Evolutionary conservation across 306 rosid genomes (phyloP).

Genomic region (Citrullus amarus): DNA sequence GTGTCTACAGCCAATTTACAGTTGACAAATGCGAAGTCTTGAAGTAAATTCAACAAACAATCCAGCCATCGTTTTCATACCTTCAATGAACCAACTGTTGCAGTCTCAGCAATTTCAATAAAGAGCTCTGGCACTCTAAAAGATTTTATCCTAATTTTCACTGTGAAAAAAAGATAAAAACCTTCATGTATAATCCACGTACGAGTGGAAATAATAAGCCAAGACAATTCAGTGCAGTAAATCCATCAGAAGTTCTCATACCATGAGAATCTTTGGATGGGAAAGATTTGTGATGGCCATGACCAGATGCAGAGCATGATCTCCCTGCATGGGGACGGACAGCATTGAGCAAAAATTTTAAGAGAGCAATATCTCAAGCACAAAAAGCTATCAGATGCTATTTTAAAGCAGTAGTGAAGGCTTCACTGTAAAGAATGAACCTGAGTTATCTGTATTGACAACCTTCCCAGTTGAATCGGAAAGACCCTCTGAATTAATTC

Average conservation of each 20-base stretch:
- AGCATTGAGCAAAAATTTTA: constrained; percentile 13
- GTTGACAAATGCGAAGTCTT: neutral
- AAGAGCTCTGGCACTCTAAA: constrained; percentile 90
- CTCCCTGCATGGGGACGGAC: constrained; percentile 30
- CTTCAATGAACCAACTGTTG: constrained; percentile 83
- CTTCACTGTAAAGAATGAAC: constrained; percentile 5
- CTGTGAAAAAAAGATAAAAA: constrained; percentile 36
- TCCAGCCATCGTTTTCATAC: constrained; percentile 17
- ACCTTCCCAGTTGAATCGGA: constrained; percentile 32
- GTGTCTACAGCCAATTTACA: neutral
- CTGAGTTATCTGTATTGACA: constrained; percentile 31
- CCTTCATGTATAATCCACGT: constrained; percentile 12
- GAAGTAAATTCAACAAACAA: neutral
- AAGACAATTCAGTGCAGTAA: constrained; percentile 21
- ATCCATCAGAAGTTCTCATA: constrained; percentile 32
- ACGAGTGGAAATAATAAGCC: constrained; percentile 29
- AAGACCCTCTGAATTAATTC: constrained; percentile 22
- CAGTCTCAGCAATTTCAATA: constrained; percentile 79
- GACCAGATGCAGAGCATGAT: constrained; percentile 32
- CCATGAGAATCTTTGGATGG: constrained; percentile 70
- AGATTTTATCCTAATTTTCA: constrained; percentile 87
- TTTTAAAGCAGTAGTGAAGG: neutral
- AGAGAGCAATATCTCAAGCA: constrained; percentile 3
- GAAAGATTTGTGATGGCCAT: constrained; percentile 28
- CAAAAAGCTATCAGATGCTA: neutral